phyloP scores from a whole-genome alignment of 345 rosid species.

The Melaleuca quinquenervia region DNA sequence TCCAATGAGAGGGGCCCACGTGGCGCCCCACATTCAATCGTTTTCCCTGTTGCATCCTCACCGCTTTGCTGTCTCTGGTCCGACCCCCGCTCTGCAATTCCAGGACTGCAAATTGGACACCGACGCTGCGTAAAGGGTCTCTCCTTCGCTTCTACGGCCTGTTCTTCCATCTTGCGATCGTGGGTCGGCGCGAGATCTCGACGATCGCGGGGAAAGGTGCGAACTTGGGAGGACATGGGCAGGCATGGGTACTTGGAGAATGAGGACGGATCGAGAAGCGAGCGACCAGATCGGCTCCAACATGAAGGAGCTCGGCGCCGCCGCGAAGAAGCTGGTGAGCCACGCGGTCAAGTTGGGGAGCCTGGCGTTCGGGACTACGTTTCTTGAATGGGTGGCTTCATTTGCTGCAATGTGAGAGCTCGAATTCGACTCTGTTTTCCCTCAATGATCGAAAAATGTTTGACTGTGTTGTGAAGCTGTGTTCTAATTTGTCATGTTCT shows the following conservation, averaged over 20 bases:
- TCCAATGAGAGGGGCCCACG: neutral
- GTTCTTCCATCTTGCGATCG: neutral
- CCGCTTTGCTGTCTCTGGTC: neutral
- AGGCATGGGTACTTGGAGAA: slow-evolving; percentile 8
- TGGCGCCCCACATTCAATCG: rapidly evolving
- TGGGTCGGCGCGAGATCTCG: neutral
- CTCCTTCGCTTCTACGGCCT: too few relatives aligned
- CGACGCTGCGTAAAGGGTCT: neutral
- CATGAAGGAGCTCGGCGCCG: slow-evolving; percentile 16
- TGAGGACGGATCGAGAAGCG: slow-evolving; percentile 8
- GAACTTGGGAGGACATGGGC: neutral
- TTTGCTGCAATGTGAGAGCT: slow-evolving; percentile 24
- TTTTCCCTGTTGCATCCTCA: rapidly evolving
- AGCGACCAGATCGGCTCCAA: slow-evolving; percentile 16
- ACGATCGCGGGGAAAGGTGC: neutral
- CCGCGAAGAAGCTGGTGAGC: slow-evolving; percentile 26
- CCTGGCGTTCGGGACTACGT: slow-evolving; percentile 22
- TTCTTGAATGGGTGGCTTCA: slow-evolving; percentile 33
- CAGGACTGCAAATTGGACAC: neutral
- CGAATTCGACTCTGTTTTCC: neutral
- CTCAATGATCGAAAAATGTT: neutral
- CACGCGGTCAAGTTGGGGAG: slow-evolving; percentile 30
- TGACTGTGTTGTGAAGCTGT: neutral
- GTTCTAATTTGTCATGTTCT: neutral
- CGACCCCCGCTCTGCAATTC: neutral